A percentile compares a stretch with the other conserved stretches of the same genome.
phyloP scores from a whole-genome alignment of 352 stramenopile species.

The Pythium dissimile region DNA sequence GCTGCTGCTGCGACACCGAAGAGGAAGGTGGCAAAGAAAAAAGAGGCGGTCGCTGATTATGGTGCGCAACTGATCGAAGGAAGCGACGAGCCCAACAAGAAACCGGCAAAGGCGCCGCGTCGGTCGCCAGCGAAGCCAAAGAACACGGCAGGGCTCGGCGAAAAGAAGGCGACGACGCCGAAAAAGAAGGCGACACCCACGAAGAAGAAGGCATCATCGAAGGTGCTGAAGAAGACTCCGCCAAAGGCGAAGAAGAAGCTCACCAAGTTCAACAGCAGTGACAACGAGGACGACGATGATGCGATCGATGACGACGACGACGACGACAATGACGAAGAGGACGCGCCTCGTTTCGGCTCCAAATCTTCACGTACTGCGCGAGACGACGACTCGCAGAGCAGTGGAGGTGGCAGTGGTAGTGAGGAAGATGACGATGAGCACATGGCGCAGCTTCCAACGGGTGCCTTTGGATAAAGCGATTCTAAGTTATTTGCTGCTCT shows the following conservation, averaged over 20 bases:
- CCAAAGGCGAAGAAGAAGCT: slow-evolving; percentile 10
- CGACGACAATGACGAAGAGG: slow-evolving; percentile 28
- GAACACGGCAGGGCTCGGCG: neutral
- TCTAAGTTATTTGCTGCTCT: neutral
- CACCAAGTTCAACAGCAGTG: neutral
- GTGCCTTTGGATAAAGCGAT: slow-evolving; percentile 41
- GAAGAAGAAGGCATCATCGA: neutral
- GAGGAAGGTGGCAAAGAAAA: slow-evolving; percentile 7
- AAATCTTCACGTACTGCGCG: slow-evolving; percentile 11
- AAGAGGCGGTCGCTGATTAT: neutral
- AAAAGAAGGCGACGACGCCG: slow-evolving; percentile 3
- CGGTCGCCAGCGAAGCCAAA: slow-evolving; percentile 17
- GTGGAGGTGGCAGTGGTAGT: slow-evolving; percentile 33
- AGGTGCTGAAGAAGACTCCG: neutral
- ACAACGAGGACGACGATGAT: slow-evolving; percentile 23
- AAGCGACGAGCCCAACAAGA: neutral
- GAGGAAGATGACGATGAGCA: slow-evolving; percentile 65
- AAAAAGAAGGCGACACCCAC: neutral
- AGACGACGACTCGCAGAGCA: slow-evolving; percentile 37
- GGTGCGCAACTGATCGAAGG: neutral
- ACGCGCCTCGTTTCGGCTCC: neutral
- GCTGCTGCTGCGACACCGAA: slow-evolving; percentile 1
- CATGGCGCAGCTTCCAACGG: slow-evolving; percentile 57
- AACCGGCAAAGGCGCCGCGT: neutral
- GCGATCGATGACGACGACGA: slow-evolving; percentile 10